Conservation (phyloP, 129 eudicot species). For the Gnaphalium uliginosum region DNA sequence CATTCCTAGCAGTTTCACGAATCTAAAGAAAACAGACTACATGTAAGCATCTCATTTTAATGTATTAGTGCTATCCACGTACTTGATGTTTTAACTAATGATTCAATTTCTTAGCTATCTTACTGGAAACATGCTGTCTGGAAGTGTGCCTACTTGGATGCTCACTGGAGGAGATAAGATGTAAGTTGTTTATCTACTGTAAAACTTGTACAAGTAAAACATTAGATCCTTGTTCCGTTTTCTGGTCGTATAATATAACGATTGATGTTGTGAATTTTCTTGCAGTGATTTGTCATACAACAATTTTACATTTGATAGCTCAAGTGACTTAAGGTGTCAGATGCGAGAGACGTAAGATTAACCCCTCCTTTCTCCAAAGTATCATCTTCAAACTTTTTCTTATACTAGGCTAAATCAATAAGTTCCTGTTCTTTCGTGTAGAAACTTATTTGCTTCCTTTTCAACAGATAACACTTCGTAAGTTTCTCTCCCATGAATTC, state of each 20-base stretch:
- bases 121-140: conserved; percentile 51
- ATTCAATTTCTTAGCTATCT: conserved; percentile 41
- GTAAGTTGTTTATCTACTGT: conserved; percentile 38
- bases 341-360: conserved; percentile 41
- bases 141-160: conserved; percentile 53
- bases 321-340: conserved; percentile 35
- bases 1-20: conserved; percentile 30
- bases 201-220: conserved; percentile 8
- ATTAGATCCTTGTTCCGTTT: neutral
- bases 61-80: neutral
- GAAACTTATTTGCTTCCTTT: conserved; percentile 43
- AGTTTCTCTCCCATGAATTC: conserved; percentile 29
- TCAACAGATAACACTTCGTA: conserved; percentile 36
- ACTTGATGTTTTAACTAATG: conserved; percentile 10
- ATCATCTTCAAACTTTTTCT: neutral
- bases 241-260: neutral
- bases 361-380: neutral
- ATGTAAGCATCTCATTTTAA: conserved; percentile 35
- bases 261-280: neutral
- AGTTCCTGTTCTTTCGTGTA: conserved; percentile 17
- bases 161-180: conserved; percentile 23
- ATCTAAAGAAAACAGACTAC: conserved; percentile 19
- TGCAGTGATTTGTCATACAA: conserved; percentile 56
- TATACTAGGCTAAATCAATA: neutral
- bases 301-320: conserved; percentile 40